Percentiles rank a stretch among this genome's conserved stretches.
Conservation (phyloP, 2,329 filamentous ascomycete genomes). For the Trichoderma koningiopsis region DNA sequence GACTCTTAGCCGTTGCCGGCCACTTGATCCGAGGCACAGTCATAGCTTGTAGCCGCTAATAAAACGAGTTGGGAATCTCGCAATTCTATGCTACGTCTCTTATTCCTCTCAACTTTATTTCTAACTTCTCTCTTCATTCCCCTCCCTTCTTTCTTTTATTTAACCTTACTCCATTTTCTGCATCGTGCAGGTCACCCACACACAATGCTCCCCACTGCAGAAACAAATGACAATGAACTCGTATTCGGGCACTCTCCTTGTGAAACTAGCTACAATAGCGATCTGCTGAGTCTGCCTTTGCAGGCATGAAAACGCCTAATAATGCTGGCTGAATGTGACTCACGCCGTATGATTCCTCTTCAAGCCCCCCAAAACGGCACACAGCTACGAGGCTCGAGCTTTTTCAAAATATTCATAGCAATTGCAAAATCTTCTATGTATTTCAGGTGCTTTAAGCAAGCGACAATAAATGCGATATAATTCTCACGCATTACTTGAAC, state of each 20-base stretch:
- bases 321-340: neutral
- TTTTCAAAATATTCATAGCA: neutral
- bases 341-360: constrained; percentile 4
- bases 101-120: neutral
- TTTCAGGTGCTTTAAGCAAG: neutral
- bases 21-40: constrained; percentile 2
- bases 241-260: neutral
- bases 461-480: neutral
- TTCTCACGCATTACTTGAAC: neutral
- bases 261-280: neutral
- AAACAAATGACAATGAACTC: neutral
- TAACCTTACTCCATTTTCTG: neutral
- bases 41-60: neutral
- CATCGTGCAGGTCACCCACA: neutral
- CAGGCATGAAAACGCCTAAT: constrained; percentile 10
- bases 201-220: neutral
- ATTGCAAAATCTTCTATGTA: neutral
- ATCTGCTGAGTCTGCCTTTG: neutral
- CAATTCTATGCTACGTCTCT: neutral
- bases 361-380: neutral
- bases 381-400: neutral
- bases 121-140: neutral
- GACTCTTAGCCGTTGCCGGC: constrained; percentile 17
- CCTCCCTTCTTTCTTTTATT: neutral
- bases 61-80: neutral